These are phyloP conservation scores for Vigna hirtella DNA, from an alignment of 306 rosid species.

Conservation along the genomic window DNA sequence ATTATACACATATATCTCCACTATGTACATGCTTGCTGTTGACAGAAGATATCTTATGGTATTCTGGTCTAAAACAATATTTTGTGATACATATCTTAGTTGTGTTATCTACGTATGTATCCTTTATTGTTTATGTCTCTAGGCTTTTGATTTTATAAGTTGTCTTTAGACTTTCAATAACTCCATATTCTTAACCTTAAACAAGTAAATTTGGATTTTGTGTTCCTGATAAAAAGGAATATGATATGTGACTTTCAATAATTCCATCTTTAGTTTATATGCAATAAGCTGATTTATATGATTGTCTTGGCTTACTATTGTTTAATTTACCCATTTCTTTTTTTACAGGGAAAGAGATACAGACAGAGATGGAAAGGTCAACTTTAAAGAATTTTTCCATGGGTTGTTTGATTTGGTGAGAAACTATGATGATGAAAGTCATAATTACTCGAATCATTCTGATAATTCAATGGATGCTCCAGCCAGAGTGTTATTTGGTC, in stretches of 20 bases:
- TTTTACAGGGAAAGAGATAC: constrained; percentile 82
- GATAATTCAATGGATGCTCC: constrained; percentile 75
- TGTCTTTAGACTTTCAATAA: neutral
- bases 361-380: constrained; percentile 87
- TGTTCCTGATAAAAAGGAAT: neutral
- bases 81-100: no score
- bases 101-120: neutral
- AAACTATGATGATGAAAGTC: constrained; percentile 82
- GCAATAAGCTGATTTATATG: constrained; percentile 13
- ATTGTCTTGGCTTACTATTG: constrained; percentile 36
- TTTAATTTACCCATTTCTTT: constrained; percentile 38
- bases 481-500: constrained; percentile 77
- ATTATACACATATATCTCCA: no score
- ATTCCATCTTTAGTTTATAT: neutral
- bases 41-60: no score
- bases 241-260: neutral
- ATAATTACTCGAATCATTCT: constrained; percentile 63
- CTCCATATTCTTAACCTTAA: neutral
- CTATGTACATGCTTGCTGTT: no score
- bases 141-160: neutral
- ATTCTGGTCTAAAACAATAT: no score
- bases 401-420: constrained; percentile 98
- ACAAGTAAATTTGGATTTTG: neutral
- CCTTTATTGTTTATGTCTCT: neutral
- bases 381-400: constrained; percentile 94